Evolutionary conservation across 164 flowering plant genomes (phyloP).

Genomic region (Vitis rotundifolia): DNA sequence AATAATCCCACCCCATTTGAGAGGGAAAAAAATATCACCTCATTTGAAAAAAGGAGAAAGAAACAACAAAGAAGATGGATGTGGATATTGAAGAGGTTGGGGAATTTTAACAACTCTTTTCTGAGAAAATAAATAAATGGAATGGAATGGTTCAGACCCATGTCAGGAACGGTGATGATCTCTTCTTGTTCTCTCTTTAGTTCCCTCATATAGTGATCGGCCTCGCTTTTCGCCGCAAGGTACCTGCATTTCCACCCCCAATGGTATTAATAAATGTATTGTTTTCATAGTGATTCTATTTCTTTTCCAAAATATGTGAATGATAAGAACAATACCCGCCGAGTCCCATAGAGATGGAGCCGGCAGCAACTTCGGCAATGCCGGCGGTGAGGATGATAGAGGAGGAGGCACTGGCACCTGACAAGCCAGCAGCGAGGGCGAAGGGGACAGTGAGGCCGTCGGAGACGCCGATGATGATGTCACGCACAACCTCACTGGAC

Average conservation of each 20-base stretch:
- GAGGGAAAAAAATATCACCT: too few relatives aligned
- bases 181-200: constrained; percentile 85
- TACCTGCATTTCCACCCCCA: constrained; percentile 43
- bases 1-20: too few relatives aligned
- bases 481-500: constrained; percentile 86
- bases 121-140: too few relatives aligned
- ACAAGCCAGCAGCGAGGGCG: constrained; percentile 92
- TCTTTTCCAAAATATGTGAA: too few relatives aligned
- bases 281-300: too few relatives aligned
- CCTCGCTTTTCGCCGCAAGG: constrained; percentile 91
- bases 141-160: constrained; percentile 40
- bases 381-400: constrained; percentile 91
- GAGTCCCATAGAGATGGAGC: constrained; percentile 97
- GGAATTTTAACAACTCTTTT: too few relatives aligned
- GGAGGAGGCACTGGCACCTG: constrained; percentile 81
- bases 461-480: constrained; percentile 89
- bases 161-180: constrained; percentile 77
- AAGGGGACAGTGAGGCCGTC: constrained; percentile 96
- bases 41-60: too few relatives aligned
- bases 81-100: too few relatives aligned
- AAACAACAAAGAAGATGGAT: too few relatives aligned
- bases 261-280: too few relatives aligned
- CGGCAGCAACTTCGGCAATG: constrained; percentile 94
- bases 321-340: constrained; percentile 57
- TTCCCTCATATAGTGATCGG: constrained; percentile 84